Base-by-base conservation (phyloP, 805 yeast genomes). In the Yarrowia hollandica region DNA sequence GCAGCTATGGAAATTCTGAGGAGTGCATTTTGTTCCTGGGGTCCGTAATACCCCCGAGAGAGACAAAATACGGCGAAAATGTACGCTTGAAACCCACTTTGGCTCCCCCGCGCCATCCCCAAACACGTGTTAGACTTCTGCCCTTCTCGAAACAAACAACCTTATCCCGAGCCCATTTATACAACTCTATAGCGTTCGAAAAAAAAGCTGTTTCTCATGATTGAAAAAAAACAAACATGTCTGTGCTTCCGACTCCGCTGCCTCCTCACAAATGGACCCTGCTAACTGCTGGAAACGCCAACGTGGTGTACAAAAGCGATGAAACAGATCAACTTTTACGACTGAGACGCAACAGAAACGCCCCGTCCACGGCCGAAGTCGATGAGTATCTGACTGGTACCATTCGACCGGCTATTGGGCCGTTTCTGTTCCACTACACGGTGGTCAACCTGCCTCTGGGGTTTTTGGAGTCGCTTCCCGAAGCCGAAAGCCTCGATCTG, bases 231-330 rank as follows among this genome's bases (percentile, higher is more conserved):
- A 41, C 52, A 10, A 26, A 4, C 50, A 30, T 44, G 35, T 44
- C 52, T 14, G 6, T 9, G 4, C 18, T 44, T 4, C 35, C 35
- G 26, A 44, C 55, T 4, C 35, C 34, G 3, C 22, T 48, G 30
- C 55, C 55, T 11, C 30, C 55, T 16, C 22, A 15, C 39, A 31
- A 48, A 16, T 56, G 60, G 60, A 41, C 38, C 18, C 39, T 56
- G 18, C 14, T 41, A 16, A 34, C 60, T 2, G 55, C 30, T 2
- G 60, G 60, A 12, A 56, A 56, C 22, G 60, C 60, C 54, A 56
- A 56, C 15, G 38, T 34, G 23, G 38, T 56, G 8, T 42, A 25
- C 23, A 18, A 22, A 16, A 41, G 41, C 31, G 38, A 35, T 15
- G 39, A 39, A 5, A 31, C 55, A 9, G 26, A 21, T 5, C 35